A percentile compares a stretch with the other conserved stretches of the same genome.
Evolutionary conservation across 1,284 basidiomycete species (phyloP).

Genomic region (Ceratobasidium theobromae): DNA sequence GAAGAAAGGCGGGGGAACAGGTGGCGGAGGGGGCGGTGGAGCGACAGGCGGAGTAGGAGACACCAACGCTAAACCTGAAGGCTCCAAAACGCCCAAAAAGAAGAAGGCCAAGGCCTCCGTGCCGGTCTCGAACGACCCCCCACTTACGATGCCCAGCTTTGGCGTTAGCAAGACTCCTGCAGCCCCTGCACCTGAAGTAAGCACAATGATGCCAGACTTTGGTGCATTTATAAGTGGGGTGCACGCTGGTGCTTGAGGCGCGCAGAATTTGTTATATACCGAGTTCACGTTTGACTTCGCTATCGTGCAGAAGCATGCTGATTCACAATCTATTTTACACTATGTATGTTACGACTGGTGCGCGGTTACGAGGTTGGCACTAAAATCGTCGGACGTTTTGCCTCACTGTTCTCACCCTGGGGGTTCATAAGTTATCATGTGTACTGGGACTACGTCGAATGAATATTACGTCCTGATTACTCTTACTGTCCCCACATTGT

Average conservation of each 20-base stretch:
- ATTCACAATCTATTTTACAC: conserved; percentile 1
- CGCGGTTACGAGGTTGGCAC: too few relatives aligned
- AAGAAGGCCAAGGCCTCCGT: conserved; percentile 39
- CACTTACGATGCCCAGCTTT: conserved; percentile 23
- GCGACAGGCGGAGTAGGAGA: not conserved
- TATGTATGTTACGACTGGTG: not conserved
- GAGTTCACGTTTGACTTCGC: too few relatives aligned
- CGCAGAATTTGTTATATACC: too few relatives aligned
- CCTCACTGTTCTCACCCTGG: not conserved
- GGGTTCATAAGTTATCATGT: too few relatives aligned
- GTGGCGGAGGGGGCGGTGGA: not conserved
- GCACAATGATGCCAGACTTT: conserved; percentile 23
- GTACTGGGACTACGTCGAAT: too few relatives aligned
- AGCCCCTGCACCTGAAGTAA: not conserved
- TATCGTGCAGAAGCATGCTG: not conserved
- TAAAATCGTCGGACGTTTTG: not conserved
- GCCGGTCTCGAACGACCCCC: not conserved
- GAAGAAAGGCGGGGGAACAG: conserved; percentile 43
- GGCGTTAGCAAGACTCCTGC: not conserved
- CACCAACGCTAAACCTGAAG: conserved; percentile 37
- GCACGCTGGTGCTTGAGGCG: conserved; percentile 13
- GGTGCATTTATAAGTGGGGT: conserved; percentile 12
- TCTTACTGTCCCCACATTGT: too few relatives aligned
- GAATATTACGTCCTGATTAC: too few relatives aligned
- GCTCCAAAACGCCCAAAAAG: conserved; percentile 38